Percentiles rank a stretch among this genome's conserved stretches.
Evolutionary conservation across 768 basidiomycete species (phyloP).

Genomic region (Lentinula edodes): DNA sequence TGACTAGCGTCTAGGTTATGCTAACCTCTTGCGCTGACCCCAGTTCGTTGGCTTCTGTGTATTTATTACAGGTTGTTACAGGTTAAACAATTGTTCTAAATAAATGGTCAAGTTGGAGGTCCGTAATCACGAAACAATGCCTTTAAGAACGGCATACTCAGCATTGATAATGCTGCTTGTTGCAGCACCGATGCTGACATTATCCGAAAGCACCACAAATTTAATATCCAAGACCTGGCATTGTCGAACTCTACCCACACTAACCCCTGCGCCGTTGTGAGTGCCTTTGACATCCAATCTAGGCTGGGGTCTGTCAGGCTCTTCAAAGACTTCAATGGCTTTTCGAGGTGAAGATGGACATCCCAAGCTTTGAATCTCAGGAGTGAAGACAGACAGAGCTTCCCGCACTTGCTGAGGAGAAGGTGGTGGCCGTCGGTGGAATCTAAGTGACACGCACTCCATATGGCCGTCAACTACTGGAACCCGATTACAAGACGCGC

Average conservation of each 20-base stretch:
- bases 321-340: conserved; percentile 88
- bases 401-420: conserved; percentile 83
- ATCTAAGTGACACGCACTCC: conserved; percentile 84
- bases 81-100: not conserved
- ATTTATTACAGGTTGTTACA: not conserved
- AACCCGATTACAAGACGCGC: conserved; percentile 92
- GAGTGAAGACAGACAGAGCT: conserved; percentile 68
- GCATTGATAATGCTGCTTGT: conserved; percentile 98
- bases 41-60: not conserved
- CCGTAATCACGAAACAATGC: conserved; percentile 23
- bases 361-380: conserved; percentile 67
- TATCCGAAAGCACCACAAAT: conserved; percentile 89
- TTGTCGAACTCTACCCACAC: conserved; percentile 85
- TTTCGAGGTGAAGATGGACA: conserved; percentile 84
- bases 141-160: conserved; percentile 85
- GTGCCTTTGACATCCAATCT: conserved; percentile 77
- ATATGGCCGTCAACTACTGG: conserved; percentile 95
- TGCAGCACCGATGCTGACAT: conserved; percentile 93
- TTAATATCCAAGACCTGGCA: conserved; percentile 94
- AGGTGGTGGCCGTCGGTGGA: conserved; percentile 74
- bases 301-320: conserved; percentile 90
- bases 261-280: conserved; percentile 88
- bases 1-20: too few relatives aligned
- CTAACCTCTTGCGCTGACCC: too few relatives aligned
- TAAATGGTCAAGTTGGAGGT: not conserved